Conservation (phyloP, 2,329 filamentous ascomycete species). For the Aspergillus costaricaensis region DNA sequence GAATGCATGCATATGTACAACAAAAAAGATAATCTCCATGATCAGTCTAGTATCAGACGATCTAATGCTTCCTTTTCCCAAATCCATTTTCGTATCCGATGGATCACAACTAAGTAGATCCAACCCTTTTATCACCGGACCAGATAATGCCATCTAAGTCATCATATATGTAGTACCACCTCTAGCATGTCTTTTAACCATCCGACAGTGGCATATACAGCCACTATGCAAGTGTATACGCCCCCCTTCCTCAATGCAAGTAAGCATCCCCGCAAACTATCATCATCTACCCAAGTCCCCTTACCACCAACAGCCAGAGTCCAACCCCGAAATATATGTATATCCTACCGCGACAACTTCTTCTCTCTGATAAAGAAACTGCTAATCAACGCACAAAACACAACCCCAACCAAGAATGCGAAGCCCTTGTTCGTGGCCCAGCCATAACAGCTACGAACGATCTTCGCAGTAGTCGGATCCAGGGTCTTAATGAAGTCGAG, state of each 20-base stretch:
- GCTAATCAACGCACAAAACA: slow-evolving; percentile 50
- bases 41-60: too few relatives aligned
- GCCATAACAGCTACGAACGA: slow-evolving; percentile 70
- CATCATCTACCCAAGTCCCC: neutral
- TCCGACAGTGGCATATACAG: too few relatives aligned
- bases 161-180: too few relatives aligned
- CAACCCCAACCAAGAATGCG: slow-evolving; percentile 52
- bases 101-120: too few relatives aligned
- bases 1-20: too few relatives aligned
- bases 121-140: too few relatives aligned
- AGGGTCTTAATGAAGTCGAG: slow-evolving; percentile 68
- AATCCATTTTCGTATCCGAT: slow-evolving; percentile 20
- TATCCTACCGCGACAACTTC: slow-evolving; percentile 41
- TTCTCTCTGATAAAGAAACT: slow-evolving; percentile 60
- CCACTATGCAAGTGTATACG: too few relatives aligned
- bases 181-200: too few relatives aligned
- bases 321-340: neutral
- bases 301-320: neutral
- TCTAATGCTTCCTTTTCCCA: too few relatives aligned
- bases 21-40: too few relatives aligned
- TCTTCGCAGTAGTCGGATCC: slow-evolving; percentile 58
- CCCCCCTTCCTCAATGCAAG: too few relatives aligned
- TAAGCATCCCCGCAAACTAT: neutral
- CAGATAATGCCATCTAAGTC: too few relatives aligned
- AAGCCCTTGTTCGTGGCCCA: slow-evolving; percentile 56